A percentile compares a stretch with the other conserved stretches of the same genome.
Conservation (phyloP, 805 yeast genomes). For the Cyberlindnera veronae region DNA sequence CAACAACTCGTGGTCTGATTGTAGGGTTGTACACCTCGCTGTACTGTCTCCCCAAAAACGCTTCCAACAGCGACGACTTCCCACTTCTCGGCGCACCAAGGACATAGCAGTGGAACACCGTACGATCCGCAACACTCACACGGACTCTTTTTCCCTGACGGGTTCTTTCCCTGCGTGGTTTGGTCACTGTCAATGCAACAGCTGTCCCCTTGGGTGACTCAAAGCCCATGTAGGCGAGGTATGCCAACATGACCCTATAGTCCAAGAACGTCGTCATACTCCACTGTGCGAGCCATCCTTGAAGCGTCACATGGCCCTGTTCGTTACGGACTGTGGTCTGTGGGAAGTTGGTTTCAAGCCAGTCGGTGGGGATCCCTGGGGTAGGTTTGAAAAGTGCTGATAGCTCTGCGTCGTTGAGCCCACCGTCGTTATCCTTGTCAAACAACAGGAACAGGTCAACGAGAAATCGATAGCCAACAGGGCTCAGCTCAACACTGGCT, state of each 20-base stretch:
- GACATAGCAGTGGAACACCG: conserved; percentile 87
- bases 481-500: conserved; percentile 87
- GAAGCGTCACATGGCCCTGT: conserved; percentile 83
- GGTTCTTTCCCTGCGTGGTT: conserved; percentile 67
- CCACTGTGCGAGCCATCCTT: conserved; percentile 99
- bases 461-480: conserved; percentile 85
- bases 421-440: conserved; percentile 97
- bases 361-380: conserved; percentile 85
- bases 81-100: conserved; percentile 87
- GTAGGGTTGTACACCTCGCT: conserved; percentile 78
- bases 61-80: conserved; percentile 77
- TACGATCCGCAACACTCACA: conserved; percentile 70
- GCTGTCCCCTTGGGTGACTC: conserved; percentile 39
- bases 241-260: conserved; percentile 78
- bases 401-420: conserved; percentile 73
- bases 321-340: conserved; percentile 85
- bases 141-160: conserved; percentile 66
- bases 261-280: conserved; percentile 91
- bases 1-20: conserved; percentile 74
- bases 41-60: conserved; percentile 72
- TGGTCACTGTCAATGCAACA: conserved; percentile 73
- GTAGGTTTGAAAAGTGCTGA: conserved; percentile 74
- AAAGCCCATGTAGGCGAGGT: conserved; percentile 86
- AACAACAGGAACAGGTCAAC: conserved; percentile 86
- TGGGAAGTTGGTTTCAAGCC: conserved; percentile 88